Conservation (phyloP, 257 asterid species). For the Solanum gracilifrons region DNA sequence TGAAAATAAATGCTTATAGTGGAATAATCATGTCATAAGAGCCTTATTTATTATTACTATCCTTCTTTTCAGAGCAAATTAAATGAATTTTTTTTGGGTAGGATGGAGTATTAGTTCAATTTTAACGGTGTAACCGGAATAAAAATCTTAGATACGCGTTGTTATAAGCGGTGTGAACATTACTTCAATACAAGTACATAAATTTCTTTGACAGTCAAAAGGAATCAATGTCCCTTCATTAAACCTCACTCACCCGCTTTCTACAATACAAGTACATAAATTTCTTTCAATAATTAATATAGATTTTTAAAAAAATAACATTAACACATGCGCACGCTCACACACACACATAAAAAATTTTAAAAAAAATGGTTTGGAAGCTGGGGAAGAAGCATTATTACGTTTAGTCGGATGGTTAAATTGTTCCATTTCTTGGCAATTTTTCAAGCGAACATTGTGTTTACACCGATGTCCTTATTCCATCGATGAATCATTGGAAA, state of each 20-base stretch:
- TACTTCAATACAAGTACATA: no score
- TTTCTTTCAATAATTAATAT: background rate
- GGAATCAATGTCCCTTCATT: background rate
- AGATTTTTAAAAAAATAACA: no score
- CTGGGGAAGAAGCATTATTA: background rate
- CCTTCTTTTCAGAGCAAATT: background rate
- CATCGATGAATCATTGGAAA: background rate
- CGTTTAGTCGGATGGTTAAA: background rate
- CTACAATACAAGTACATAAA: background rate
- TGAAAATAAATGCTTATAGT: background rate
- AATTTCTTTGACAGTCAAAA: background rate
- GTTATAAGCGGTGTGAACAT: no score
- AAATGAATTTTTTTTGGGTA: background rate
- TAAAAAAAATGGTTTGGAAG: background rate
- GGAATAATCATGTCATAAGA: background rate
- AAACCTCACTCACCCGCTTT: background rate
- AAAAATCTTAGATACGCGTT: no score
- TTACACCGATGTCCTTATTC: background rate
- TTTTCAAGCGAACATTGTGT: background rate
- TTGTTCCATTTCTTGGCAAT: background rate
- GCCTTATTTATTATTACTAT: background rate
- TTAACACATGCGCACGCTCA: no score
- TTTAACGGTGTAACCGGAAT: no score
- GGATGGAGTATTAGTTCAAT: background rate
- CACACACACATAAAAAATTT: background rate